Percentiles rank a stretch among this genome's conserved stretches.
Conservation (phyloP, 805 yeast species). For the Starmerella floris region DNA sequence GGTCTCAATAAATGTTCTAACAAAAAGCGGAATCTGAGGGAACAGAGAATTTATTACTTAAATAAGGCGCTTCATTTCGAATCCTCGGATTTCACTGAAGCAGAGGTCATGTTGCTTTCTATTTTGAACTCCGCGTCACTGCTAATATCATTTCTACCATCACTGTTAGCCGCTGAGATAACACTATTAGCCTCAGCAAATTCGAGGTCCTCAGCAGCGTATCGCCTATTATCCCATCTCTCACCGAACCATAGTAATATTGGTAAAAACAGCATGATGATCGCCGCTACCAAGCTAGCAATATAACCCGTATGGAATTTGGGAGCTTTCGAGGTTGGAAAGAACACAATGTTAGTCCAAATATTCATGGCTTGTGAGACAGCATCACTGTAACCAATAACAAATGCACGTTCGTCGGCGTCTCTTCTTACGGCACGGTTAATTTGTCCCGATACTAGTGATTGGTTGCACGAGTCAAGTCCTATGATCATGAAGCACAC, state of each 20-base stretch:
- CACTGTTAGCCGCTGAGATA: neutral
- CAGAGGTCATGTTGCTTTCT: no score
- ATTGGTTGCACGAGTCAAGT: constrained; percentile 29
- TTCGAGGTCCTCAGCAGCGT: constrained; percentile 13
- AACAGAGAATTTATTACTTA: no score
- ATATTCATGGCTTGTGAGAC: constrained; percentile 35
- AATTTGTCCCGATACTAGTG: constrained; percentile 34
- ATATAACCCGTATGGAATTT: constrained; percentile 32
- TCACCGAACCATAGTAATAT: constrained; percentile 24
- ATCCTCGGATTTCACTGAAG: no score
- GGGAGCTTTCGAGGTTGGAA: constrained; percentile 33
- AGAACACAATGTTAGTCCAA: constrained; percentile 36
- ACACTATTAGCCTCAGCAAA: constrained; percentile 2
- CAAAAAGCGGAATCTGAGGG: no score
- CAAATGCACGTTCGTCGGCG: constrained; percentile 29
- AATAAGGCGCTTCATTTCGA: no score
- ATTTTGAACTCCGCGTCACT: no score
- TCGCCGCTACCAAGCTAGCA: constrained; percentile 28
- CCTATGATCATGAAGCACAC: constrained; percentile 31
- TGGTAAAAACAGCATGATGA: constrained; percentile 30
- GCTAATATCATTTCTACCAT: no score
- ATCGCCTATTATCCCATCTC: constrained; percentile 22
- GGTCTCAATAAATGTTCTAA: no score
- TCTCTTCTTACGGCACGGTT: constrained; percentile 28
- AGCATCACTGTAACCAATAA: constrained; percentile 28